Base-by-base conservation (phyloP, 805 yeast genomes). In the Cyberlindnera americana region DNA sequence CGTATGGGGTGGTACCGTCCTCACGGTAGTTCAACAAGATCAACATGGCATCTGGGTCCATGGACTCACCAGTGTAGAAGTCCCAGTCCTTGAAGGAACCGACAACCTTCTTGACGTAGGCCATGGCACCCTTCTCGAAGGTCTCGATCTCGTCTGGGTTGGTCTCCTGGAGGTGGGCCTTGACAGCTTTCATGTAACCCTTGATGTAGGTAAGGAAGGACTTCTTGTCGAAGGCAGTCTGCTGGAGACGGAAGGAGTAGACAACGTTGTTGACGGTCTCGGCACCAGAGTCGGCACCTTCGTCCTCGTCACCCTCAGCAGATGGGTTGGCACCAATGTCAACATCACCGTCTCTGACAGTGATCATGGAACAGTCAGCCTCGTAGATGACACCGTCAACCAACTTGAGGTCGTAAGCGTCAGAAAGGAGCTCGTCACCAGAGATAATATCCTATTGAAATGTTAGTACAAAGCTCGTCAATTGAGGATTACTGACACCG, bases 301-400 rank as follows among this genome's bases (percentile, higher is more conserved):
- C 90, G 30, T 69, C 89, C 40, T 65, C 88, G 66, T 73, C 97
- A 57, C 75, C 98, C 75, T 93, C 99, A 56, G 98, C 97, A 61
- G 96, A 88, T 65, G 99, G 97, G 83, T 93, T 93, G 63, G 96
- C 99, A 75, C 99, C 99, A 69, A 93, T 93, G 71, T 93, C 98
- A 59, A 93, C 81, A 65, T 93, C 93, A 62, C 80, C 97, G 65
- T 88, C 85, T 68, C 78, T 81, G 61, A 93, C 88, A 61, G 75
- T 82, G 69, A 93, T 79, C 93, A 89, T 81, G 61, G 78, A 73
- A 75, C 97, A 89, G 82, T 93, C 87, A 55, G 95, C 98, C 78
- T 93, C 99, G 78, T 77, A 87, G 67, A 93, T 88, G 61, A 77
- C 98, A 54, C 77, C 86, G 62, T 86, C 96, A 54, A 93, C 97